Evolutionary conservation across 1,139 yeast genomes (phyloP).

Genomic region (Geotrichum phurueaensis): DNA sequence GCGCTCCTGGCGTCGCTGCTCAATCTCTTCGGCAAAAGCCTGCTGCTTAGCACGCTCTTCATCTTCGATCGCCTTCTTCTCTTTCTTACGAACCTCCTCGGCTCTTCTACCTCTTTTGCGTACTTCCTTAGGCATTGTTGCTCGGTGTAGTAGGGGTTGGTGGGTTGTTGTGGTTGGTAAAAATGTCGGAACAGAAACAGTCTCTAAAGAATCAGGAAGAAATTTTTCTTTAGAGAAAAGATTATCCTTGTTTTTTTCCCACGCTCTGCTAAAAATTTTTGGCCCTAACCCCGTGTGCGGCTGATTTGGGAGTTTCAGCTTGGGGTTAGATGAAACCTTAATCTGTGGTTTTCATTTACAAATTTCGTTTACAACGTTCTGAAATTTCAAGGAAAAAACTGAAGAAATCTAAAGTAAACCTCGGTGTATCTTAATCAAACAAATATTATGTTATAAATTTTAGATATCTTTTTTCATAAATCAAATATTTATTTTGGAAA

Average conservation of each 20-base stretch:
- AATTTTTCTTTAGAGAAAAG: neutral
- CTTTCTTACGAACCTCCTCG: constrained; percentile 39
- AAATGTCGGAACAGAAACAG: neutral
- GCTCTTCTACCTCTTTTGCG: constrained; percentile 63
- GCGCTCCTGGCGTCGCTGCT: constrained; percentile 13
- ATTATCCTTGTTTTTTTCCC: too few relatives aligned
- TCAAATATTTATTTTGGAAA: too few relatives aligned
- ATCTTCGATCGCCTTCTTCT: constrained; percentile 20
- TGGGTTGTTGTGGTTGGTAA: too few relatives aligned
- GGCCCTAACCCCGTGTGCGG: neutral
- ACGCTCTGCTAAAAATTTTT: neutral
- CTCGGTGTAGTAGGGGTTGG: neutral
- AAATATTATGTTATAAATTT: too few relatives aligned
- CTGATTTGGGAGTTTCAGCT: neutral
- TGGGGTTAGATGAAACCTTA: neutral
- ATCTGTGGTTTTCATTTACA: neutral
- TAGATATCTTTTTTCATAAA: too few relatives aligned
- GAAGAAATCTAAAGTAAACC: too few relatives aligned
- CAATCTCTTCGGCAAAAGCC: constrained; percentile 11
- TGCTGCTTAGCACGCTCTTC: constrained; percentile 11
- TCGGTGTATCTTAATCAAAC: too few relatives aligned
- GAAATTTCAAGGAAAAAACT: too few relatives aligned
- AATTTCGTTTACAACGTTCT: too few relatives aligned
- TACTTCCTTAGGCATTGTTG: constrained; percentile 24
- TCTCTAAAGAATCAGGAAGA: neutral